These are phyloP conservation scores for Leccinum subtestaceum DNA, from an alignment of 768 basidiomycete species.

Conservation along the genomic window DNA sequence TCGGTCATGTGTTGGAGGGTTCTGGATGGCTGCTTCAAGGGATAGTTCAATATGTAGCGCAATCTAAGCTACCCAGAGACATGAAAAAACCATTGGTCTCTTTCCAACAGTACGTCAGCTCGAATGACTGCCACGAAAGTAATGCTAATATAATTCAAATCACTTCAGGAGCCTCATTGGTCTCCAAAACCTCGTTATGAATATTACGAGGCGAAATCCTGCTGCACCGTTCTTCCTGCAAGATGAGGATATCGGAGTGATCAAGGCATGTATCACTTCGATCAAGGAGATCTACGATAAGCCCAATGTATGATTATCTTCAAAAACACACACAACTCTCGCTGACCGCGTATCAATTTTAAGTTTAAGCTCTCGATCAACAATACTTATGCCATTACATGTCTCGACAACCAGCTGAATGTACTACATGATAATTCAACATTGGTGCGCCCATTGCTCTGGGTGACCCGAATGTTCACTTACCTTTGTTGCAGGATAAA, in stretches of 20 bases:
- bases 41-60: slow-evolving; percentile 1
- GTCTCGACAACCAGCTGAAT: background rate
- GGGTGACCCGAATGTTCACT: background rate
- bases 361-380: background rate
- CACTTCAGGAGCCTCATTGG: slow-evolving; percentile 6
- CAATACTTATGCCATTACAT: background rate
- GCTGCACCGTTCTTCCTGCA: slow-evolving; percentile 9
- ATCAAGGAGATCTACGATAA: slow-evolving; percentile 4
- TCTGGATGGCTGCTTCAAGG: slow-evolving; percentile 16
- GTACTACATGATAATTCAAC: background rate
- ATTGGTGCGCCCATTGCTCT: background rate
- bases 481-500: background rate
- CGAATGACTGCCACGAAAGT: too few species aligned
- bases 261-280: slow-evolving; percentile 10
- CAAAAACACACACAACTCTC: background rate
- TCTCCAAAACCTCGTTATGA: slow-evolving; percentile 8
- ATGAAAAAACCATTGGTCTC: slow-evolving; percentile 3
- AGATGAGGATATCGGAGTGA: slow-evolving; percentile 7
- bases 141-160: background rate
- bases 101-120: slow-evolving; percentile 7
- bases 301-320: background rate
- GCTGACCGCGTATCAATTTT: background rate
- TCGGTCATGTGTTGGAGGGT: slow-evolving; percentile 10
- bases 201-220: slow-evolving; percentile 1
- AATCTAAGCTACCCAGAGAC: background rate